Conservation (phyloP, 441 rosid species). For the Flueggea neowawraea region DNA sequence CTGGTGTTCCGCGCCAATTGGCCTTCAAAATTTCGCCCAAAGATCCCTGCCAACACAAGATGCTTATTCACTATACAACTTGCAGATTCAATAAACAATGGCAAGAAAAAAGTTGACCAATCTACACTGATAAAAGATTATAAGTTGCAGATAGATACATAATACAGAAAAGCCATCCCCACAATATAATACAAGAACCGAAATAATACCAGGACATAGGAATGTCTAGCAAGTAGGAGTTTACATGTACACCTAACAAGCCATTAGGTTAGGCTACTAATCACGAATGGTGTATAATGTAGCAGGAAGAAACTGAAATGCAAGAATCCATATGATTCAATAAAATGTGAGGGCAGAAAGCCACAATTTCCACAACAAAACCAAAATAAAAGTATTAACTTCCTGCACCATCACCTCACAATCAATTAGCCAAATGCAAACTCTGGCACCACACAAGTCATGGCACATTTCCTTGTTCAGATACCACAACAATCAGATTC, state of each 20-base stretch:
- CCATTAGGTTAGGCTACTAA: too few species aligned
- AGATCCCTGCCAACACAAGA: conserved; percentile 62
- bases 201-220: conserved; percentile 2
- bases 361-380: neutral
- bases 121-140: conserved; percentile 14
- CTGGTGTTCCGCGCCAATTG: conserved; percentile 97
- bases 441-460: too few species aligned
- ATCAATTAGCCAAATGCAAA: too few species aligned
- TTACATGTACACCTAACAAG: too few species aligned
- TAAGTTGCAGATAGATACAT: conserved; percentile 5
- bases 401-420: too few species aligned
- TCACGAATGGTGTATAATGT: neutral
- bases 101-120: too few species aligned
- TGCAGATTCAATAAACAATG: too few species aligned
- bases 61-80: neutral
- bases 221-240: too few species aligned
- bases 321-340: neutral
- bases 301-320: neutral
- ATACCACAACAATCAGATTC: too few species aligned
- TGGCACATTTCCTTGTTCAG: too few species aligned
- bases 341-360: neutral
- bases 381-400: too few species aligned
- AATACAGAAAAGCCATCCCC: neutral
- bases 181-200: neutral
- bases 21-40: conserved; percentile 98